These are phyloP conservation scores for Podaxis sp. DNA, from an alignment of 768 basidiomycete species.

Conservation along the genomic window DNA sequence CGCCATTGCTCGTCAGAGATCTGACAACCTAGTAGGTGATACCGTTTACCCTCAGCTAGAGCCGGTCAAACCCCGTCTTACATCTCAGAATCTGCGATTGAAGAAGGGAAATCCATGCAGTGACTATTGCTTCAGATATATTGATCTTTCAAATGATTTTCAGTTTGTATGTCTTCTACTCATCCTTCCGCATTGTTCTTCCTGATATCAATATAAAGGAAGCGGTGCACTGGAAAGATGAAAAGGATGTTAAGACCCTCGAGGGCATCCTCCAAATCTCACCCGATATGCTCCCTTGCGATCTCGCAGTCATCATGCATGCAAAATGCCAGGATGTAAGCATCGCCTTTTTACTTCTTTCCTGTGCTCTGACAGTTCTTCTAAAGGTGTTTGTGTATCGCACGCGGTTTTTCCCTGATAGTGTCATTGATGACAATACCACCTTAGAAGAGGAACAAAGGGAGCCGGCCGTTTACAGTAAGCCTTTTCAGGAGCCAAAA, in stretches of 20 bases:
- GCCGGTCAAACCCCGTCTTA: neutral
- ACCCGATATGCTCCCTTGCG: conserved; percentile 46
- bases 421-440: conserved; percentile 3
- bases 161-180: neutral
- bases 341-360: neutral
- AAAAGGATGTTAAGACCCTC: conserved; percentile 34
- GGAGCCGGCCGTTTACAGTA: neutral
- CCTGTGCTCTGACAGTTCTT: neutral
- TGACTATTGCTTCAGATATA: conserved; percentile 8
- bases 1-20: neutral
- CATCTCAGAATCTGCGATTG: neutral
- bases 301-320: conserved; percentile 47
- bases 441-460: neutral
- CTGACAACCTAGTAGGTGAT: neutral
- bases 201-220: neutral
- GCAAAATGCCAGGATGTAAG: conserved; percentile 60
- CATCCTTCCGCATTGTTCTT: neutral
- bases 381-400: conserved; percentile 25
- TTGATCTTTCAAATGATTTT: neutral
- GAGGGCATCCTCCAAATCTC: conserved; percentile 34
- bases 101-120: conserved; percentile 6
- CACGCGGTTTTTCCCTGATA: conserved; percentile 14
- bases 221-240: conserved; percentile 30
- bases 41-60: neutral
- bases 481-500: neutral